Evolutionary conservation across 2,329 filamentous ascomycete genomes (phyloP), one percentile per base, ranked within the genome.

Genomic region (Fusarium abutilonis): DNA sequence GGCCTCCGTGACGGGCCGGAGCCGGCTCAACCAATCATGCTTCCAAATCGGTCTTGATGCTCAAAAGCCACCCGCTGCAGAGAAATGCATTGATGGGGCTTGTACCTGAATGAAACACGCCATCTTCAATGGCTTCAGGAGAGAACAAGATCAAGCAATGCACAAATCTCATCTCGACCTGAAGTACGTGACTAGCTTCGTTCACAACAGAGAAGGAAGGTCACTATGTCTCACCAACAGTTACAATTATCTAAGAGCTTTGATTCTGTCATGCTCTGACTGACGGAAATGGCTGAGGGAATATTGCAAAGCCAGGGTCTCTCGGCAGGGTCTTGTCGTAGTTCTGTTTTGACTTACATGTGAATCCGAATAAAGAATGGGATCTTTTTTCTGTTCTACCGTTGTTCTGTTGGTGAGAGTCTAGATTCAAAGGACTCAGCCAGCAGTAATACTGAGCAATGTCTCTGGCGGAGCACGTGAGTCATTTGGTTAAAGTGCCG

Each of bases 61-160:
- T 62, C 44, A 50, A 66, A 68, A 63, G 66, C 64, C 58, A 61
- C 67, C 63, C 60, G 60, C 56, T 28, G 36, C 32, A 23, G 35
- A 44, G 17, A 32, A 28, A 32, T 49, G 39, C 41, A 50, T 51
- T 69, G 64, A 70, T 67, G 67, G 66, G 61, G 36, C 49, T 42
- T 21, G 67, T 69, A 49, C 60, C 61, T 67, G 58, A 51, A 47
- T 69, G 67, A 70, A 70, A 70, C 67, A 35, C 60, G 34, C 50
- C 38, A 64, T 58, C 60, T 44, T 52, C 49, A 66, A 54, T 62
- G 51, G 49, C 48, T 50, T 48, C 51, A 55, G 52, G 62, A 55
- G 48, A 55, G 46, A 26, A 19, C 31, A 38, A 51, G 34, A 50
- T 52, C 47, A 21, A 42, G 42, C 44, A 23, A 23, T 23, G 21